Percentiles rank a stretch among this genome's conserved stretches.
Conservation (phyloP, 148 eudicot species). For the Camellia sinensis region DNA sequence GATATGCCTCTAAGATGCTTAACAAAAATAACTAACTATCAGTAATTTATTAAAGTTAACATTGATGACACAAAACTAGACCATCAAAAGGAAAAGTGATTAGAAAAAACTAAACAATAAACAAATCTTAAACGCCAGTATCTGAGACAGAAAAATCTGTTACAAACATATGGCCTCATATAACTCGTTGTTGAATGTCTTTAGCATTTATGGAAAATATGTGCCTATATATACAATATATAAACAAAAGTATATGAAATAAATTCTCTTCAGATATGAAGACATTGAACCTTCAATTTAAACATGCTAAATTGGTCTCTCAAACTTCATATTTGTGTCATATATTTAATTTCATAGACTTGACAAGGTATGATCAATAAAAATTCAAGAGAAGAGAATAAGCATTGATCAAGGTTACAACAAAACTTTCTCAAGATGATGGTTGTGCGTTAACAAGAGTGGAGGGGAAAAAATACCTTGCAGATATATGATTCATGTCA, state of each 20-base stretch:
- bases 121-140: background rate
- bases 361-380: background rate
- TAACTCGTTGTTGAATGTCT: background rate
- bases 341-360: background rate
- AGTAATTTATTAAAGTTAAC: constrained; percentile 14
- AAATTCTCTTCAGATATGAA: too few species aligned
- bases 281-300: background rate
- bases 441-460: background rate
- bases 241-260: background rate
- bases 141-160: background rate
- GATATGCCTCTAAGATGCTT: constrained; percentile 89
- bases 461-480: background rate
- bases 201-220: background rate
- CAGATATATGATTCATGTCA: background rate
- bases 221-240: background rate
- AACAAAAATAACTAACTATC: constrained; percentile 21
- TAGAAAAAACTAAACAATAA: background rate
- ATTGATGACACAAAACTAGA: background rate
- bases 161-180: background rate
- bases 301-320: background rate
- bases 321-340: background rate
- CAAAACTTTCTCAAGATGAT: background rate
- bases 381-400: background rate
- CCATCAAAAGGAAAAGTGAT: background rate
- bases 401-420: background rate